phyloP scores from a whole-genome alignment of 2,329 filamentous ascomycete genomes.

The Mycocentrospora acerina region DNA sequence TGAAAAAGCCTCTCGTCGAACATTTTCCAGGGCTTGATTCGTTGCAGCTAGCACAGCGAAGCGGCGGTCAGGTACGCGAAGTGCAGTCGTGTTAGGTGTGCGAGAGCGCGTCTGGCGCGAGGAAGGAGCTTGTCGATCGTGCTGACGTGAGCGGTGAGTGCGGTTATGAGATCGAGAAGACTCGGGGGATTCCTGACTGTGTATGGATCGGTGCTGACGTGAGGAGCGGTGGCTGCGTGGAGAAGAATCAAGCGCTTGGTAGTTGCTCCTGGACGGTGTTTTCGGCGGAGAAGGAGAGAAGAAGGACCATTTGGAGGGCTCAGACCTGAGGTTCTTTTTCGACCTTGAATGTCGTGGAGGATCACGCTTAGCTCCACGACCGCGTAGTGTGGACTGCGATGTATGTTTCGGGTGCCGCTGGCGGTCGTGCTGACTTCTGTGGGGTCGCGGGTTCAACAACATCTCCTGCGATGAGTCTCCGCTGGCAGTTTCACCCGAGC shows the following conservation, averaged over 20 bases:
- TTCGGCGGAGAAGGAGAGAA: slow-evolving; percentile 36
- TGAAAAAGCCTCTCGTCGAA: slow-evolving; percentile 39
- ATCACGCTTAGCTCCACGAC: slow-evolving; percentile 40
- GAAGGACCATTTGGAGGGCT: slow-evolving; percentile 32
- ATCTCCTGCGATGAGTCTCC: slow-evolving; percentile 37
- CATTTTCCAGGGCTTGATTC: slow-evolving; percentile 38
- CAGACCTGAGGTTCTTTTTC: slow-evolving; percentile 27
- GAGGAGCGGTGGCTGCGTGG: slow-evolving; percentile 32
- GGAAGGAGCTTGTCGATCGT: slow-evolving; percentile 22
- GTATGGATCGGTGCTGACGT: slow-evolving; percentile 22
- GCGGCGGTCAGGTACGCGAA: slow-evolving; percentile 38
- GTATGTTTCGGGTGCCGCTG: slow-evolving; percentile 37
- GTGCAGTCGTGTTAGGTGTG: slow-evolving; percentile 36
- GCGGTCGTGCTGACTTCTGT: slow-evolving; percentile 33
- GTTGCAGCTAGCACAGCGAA: slow-evolving; percentile 42
- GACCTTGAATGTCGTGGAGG: slow-evolving; percentile 35
- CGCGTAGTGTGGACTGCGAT: slow-evolving; percentile 37
- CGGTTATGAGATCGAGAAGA: slow-evolving; percentile 26
- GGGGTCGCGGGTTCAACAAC: slow-evolving; percentile 39
- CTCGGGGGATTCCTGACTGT: slow-evolving; percentile 14
- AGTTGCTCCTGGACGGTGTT: slow-evolving; percentile 23
- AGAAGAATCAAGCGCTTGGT: slow-evolving; percentile 31
- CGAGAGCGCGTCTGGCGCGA: slow-evolving; percentile 30
- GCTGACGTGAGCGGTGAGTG: slow-evolving; percentile 31
- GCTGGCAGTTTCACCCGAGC: slow-evolving; percentile 24